A percentile compares a stretch with the other conserved stretches of the same genome.
Conservation (phyloP, 352 stramenopile genomes). For the Ophiocytium majus region DNA sequence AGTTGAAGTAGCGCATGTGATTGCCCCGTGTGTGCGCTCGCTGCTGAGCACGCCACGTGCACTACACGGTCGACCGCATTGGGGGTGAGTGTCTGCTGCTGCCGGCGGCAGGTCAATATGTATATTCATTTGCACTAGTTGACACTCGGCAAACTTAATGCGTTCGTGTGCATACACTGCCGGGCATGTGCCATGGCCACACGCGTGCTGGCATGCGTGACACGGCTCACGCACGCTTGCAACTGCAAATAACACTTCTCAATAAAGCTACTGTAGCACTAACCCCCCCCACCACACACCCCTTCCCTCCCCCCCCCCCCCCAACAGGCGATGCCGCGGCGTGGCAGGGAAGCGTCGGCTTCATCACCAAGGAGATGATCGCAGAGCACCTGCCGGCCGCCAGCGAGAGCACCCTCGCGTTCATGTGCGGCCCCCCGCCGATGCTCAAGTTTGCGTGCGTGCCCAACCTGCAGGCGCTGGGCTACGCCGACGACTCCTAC, state of each 20-base stretch:
- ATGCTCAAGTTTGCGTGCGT: conserved; percentile 98
- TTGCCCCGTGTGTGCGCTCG: conserved; percentile 30
- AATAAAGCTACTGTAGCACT: background rate
- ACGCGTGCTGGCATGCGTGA: too few species aligned
- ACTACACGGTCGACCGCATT: conserved; percentile 47
- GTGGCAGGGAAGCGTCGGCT: conserved; percentile 89
- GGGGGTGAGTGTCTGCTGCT: conserved; percentile 9
- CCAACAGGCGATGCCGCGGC: conserved; percentile 24
- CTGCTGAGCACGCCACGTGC: conserved; percentile 30
- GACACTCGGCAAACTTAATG: too few species aligned
- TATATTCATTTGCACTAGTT: too few species aligned
- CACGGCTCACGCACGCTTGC: background rate
- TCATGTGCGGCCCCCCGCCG: conserved; percentile 94
- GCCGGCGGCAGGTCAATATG: background rate
- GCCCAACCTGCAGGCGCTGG: conserved; percentile 86
- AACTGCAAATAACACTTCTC: background rate
- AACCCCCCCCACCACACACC: background rate
- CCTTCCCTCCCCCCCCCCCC: conserved; percentile 6
- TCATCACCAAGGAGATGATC: conserved; percentile 89
- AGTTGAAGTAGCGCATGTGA: background rate
- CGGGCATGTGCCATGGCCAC: too few species aligned
- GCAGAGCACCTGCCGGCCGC: conserved; percentile 71
- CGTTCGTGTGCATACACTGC: too few species aligned
- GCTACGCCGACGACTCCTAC: conserved; percentile 74
- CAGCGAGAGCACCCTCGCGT: conserved; percentile 72